Conservation (phyloP, 305 asterid species). For the Solanum hybrid region DNA sequence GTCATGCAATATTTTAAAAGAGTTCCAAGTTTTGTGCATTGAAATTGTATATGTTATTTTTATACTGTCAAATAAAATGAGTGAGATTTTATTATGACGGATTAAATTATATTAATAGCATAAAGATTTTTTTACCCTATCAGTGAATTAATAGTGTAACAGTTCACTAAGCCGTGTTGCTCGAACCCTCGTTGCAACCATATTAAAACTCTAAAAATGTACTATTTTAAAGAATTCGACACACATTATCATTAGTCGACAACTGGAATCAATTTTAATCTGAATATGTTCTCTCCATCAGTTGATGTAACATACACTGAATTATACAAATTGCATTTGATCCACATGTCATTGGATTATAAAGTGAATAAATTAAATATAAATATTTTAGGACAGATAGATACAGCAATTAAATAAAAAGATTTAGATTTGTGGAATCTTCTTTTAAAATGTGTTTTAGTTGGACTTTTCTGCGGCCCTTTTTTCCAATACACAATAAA, state of each 20-base stretch:
- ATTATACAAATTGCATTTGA: background rate
- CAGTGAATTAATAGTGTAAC: too few relatives aligned
- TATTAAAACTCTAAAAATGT: too few relatives aligned
- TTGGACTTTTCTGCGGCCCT: background rate
- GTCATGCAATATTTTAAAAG: background rate
- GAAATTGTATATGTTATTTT: background rate
- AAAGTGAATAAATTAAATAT: background rate
- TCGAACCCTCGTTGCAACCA: background rate
- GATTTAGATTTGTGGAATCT: background rate
- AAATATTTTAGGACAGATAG: background rate
- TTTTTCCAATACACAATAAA: background rate
- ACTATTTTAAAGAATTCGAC: background rate
- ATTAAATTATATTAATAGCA: background rate
- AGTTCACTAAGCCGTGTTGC: too few relatives aligned
- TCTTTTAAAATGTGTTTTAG: background rate
- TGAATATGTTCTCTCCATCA: background rate
- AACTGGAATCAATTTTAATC: background rate
- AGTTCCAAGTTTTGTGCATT: background rate
- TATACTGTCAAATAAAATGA: background rate
- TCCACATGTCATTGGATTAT: background rate
- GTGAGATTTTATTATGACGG: background rate
- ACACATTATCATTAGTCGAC: background rate
- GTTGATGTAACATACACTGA: background rate
- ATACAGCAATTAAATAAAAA: background rate
- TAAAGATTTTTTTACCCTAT: background rate